Evolutionary conservation across 139 green algal species (phyloP), one percentile per base, ranked within the genome.

Genomic region (Marvania coccoides): DNA sequence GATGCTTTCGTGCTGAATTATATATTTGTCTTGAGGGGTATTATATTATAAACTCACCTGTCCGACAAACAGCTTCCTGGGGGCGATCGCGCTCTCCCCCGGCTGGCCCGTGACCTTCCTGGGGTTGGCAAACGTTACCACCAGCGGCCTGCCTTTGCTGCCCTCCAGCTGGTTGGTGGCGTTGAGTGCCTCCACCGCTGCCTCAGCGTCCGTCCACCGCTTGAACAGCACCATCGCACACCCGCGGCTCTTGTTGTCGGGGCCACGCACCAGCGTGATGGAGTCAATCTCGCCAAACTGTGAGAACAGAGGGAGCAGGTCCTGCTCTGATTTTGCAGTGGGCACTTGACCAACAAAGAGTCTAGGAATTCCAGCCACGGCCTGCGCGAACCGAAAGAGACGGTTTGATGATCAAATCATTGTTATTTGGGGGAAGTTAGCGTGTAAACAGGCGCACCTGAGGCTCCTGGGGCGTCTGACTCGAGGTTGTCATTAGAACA

Each of bases 51-150:
- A 28, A 9, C 36, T 4, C 65, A 90, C 87, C 85, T 94, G 87
- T 34, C 87, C 88, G 45, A 94, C 77, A 74, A 94, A 95, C 47
- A 95, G 78, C 76, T 94, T 95, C 78, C 85, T 88, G 5, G 87
- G 87, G 34, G 87, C 84, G 47, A 95, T 82, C 26, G 76, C 83
- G 29, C 76, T 59, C 62, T 91, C 75, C 38, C 65, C 31, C 39
- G 82, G 70, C 24, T 67, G 69, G 45, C 72, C 79, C 9, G 67
- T 58, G 15, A 62, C 65, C 26, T 63, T 69, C 14, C 84, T 80
- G n/a, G 88, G 88, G 70, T 93, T 87, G 23, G 88, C 87, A 71
- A 94, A 90, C 69, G 88, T 85, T 33, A 92, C 87, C 24, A 92
- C 83, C 37, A 94, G 67, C 29, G 83, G 62, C 29, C 73, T 46